Evolutionary conservation across 1,284 basidiomycete species (phyloP).

Genomic region (Takashimella koratensis): DNA sequence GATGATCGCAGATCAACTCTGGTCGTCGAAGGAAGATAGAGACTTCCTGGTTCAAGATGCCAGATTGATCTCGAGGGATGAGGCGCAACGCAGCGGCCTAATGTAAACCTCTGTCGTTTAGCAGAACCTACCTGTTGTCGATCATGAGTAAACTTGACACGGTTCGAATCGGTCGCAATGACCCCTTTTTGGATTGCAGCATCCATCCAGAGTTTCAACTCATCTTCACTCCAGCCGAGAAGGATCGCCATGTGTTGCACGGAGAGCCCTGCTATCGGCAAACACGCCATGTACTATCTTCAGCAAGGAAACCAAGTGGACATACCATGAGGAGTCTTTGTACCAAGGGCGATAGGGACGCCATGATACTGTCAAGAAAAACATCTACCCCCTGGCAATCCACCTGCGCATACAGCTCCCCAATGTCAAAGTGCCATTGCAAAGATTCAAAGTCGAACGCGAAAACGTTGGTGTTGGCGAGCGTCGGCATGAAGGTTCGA

Average conservation of each 20-base stretch:
- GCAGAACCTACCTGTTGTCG: constrained; percentile 28
- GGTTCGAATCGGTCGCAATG: constrained; percentile 2
- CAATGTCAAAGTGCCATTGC: constrained; percentile 29
- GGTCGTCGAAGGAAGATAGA: constrained; percentile 21
- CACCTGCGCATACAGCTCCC: constrained; percentile 25
- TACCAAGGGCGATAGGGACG: constrained; percentile 16
- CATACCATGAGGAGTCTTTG: constrained; percentile 25
- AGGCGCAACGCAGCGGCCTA: constrained; percentile 32
- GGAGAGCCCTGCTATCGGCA: constrained; percentile 15
- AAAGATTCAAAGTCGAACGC: constrained; percentile 28
- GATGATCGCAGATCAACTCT: constrained; percentile 18
- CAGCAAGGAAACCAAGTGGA: not conserved
- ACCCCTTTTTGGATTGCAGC: constrained; percentile 9
- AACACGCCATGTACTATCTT: constrained; percentile 24
- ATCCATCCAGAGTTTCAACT: not conserved
- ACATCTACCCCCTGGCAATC: constrained; percentile 31
- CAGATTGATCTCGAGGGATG: constrained; percentile 14
- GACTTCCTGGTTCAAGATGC: constrained; percentile 15
- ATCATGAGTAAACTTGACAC: constrained; percentile 36
- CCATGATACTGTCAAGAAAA: constrained; percentile 26
- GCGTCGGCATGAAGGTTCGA: constrained; percentile 22
- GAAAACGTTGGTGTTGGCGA: constrained; percentile 31
- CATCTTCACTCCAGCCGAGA: not conserved
- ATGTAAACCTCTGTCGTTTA: constrained; percentile 4
- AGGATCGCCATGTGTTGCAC: not conserved